Conservation (phyloP, 441 rosid genomes). For the Hura crepitans region DNA sequence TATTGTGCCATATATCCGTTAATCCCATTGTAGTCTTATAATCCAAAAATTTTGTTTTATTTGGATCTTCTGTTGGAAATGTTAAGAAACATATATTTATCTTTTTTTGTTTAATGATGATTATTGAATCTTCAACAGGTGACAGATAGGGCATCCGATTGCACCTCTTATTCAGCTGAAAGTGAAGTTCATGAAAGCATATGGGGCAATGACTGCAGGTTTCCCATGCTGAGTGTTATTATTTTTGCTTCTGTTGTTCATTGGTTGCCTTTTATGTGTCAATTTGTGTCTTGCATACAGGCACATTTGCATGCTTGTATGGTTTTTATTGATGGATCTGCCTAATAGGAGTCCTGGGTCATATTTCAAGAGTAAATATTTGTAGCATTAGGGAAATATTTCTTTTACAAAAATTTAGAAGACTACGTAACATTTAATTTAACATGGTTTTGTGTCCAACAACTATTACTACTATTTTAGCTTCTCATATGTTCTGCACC, state of each 20-base stretch:
- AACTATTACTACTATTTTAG: not conserved
- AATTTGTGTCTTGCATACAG: not conserved
- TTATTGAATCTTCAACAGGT: conserved; percentile 41
- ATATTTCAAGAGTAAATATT: not conserved
- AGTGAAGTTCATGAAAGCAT: conserved; percentile 49
- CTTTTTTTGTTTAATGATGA: conserved; percentile 5
- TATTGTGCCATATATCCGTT: not conserved
- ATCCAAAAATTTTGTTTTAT: not conserved
- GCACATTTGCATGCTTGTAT: not conserved
- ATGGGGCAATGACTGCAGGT: conserved; percentile 63
- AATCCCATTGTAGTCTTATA: not conserved
- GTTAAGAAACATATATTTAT: conserved; percentile 15
- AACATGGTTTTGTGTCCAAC: not conserved
- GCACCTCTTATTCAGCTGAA: conserved; percentile 51
- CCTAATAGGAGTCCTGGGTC: not conserved
- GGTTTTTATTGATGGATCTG: not conserved
- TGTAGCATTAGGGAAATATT: not conserved
- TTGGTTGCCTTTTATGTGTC: not conserved
- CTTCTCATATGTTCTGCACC: not conserved
- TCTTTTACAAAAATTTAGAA: not conserved
- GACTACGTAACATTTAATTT: not conserved
- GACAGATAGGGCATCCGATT: conserved; percentile 43
- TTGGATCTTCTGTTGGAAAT: not conserved
- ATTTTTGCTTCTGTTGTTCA: conserved; percentile 11
- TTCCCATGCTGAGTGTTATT: conserved; percentile 20